phyloP scores from a whole-genome alignment of 2,329 filamentous ascomycete species.

The Zasmidium citrigriseum region DNA sequence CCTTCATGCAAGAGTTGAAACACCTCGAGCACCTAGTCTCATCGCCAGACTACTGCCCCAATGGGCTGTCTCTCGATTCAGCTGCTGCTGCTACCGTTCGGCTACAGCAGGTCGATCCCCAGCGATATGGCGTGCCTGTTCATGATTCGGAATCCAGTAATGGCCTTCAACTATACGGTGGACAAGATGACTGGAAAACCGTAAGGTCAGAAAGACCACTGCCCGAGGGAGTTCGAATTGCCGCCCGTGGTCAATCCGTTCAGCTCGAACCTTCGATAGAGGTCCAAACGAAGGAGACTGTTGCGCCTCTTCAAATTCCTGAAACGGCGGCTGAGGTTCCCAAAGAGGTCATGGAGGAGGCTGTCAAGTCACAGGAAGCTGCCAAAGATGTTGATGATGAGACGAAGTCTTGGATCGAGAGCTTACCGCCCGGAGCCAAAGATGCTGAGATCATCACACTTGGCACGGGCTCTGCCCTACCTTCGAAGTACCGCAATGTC shows the following conservation, averaged over 20 bases:
- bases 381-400: conserved; percentile 41
- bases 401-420: conserved; percentile 59
- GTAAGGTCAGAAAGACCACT: conserved; percentile 18
- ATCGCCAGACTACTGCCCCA: conserved; percentile 71
- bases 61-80: conserved; percentile 71
- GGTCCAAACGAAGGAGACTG: conserved; percentile 49
- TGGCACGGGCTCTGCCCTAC: conserved; percentile 86
- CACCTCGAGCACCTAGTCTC: conserved; percentile 75
- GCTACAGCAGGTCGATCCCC: conserved; percentile 70
- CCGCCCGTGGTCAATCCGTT: conserved; percentile 36
- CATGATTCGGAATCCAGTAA: conserved; percentile 58
- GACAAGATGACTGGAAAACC: conserved; percentile 12
- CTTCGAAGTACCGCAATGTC: conserved; percentile 94
- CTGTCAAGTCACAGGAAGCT: conserved; percentile 44
- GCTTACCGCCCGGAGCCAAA: conserved; percentile 62
- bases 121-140: conserved; percentile 70
- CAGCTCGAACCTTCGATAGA: conserved; percentile 39
- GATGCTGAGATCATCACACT: conserved; percentile 84
- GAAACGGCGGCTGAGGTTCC: conserved; percentile 46
- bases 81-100: conserved; percentile 67
- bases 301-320: conserved; percentile 53
- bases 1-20: conserved; percentile 67
- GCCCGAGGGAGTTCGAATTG: conserved; percentile 28
- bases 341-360: conserved; percentile 55
- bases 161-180: conserved; percentile 16